These are phyloP conservation scores for Venturia aucupariae DNA, from an alignment of 2,329 filamentous ascomycete genomes.

Conservation along the genomic window DNA sequence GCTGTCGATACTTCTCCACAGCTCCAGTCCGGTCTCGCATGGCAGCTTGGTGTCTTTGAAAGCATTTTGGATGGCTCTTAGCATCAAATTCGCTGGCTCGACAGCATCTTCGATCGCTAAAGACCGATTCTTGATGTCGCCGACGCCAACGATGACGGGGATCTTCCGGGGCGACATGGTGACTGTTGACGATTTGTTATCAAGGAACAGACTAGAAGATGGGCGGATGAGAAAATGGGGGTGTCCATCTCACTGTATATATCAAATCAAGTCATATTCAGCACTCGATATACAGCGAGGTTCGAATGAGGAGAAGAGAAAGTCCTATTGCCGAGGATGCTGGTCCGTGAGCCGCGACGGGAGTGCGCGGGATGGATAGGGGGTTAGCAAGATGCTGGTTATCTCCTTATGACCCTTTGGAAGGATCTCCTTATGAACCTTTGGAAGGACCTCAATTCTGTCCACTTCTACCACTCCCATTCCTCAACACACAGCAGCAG, in stretches of 20 bases:
- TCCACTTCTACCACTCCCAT: too few species aligned
- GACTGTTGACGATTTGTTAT: neutral
- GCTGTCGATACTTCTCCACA: conserved; percentile 45
- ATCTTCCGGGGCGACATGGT: conserved; percentile 5
- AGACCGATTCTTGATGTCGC: conserved; percentile 51
- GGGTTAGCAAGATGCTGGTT: neutral
- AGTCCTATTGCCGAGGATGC: conserved; percentile 4
- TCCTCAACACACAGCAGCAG: too few species aligned
- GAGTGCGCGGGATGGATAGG: neutral
- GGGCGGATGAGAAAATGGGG: neutral
- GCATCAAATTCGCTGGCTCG: conserved; percentile 52
- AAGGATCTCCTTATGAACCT: neutral
- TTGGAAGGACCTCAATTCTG: neutral
- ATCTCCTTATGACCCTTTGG: neutral
- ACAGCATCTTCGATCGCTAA: conserved; percentile 42
- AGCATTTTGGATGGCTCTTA: conserved; percentile 44
- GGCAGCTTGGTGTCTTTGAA: conserved; percentile 40
- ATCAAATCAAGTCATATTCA: neutral
- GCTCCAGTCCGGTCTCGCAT: conserved; percentile 20
- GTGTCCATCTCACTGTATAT: neutral
- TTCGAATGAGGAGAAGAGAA: neutral
- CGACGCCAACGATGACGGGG: conserved; percentile 55
- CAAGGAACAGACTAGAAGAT: neutral
- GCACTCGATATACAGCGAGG: neutral
- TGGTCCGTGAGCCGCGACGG: neutral